A percentile compares a stretch with the other conserved stretches of the same genome.
These are phyloP conservation scores for Talaromyces marneffei DNA, from an alignment of 2,329 filamentous ascomycete genomes.

Conservation along the genomic window DNA sequence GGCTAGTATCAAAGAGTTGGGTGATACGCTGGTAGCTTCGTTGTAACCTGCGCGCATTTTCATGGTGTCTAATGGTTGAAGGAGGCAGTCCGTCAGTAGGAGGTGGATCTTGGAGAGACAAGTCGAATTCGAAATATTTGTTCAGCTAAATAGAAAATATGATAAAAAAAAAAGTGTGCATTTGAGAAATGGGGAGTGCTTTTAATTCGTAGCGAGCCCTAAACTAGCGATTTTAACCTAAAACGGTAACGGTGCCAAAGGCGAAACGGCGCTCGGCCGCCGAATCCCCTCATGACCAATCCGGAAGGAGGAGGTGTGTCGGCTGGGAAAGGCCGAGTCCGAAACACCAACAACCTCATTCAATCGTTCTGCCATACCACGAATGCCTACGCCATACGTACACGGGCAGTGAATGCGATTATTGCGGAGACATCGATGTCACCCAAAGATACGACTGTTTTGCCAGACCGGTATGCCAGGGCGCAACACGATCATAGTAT, in stretches of 20 bases:
- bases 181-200: not conserved
- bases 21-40: constrained; percentile 14
- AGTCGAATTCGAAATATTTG: not conserved
- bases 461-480: not conserved
- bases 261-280: not conserved
- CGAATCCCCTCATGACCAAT: not conserved
- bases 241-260: not conserved
- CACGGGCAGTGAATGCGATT: not conserved
- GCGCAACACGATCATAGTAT: not conserved
- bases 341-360: not conserved
- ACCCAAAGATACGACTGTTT: not conserved
- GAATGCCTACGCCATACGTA: not conserved
- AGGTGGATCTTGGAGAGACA: not conserved
- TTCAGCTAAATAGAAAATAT: not conserved
- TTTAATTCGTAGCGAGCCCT: not conserved
- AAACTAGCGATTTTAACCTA: not conserved
- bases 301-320: not conserved
- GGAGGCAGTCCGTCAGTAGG: not conserved
- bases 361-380: not conserved
- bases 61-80: not conserved
- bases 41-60: not conserved
- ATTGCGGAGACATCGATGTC: not conserved
- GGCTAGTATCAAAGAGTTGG: constrained; percentile 20
- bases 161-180: not conserved
- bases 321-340: not conserved